Base-by-base conservation (phyloP, 2,329 filamentous ascomycete species). In the Tricladium varicosporioides region DNA sequence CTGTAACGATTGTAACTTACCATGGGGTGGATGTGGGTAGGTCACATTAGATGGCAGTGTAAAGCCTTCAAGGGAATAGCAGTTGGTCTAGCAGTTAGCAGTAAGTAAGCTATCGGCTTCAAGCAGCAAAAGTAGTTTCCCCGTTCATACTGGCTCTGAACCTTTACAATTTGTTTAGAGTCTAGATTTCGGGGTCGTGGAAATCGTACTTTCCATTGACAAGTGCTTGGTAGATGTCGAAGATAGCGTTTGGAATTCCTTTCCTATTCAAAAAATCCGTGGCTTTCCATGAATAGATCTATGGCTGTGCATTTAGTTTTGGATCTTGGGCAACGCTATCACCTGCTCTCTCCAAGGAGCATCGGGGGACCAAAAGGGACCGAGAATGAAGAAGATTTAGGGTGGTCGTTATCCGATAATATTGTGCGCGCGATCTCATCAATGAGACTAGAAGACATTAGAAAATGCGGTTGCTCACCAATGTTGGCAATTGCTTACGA, bases 351-450 rank as follows among this genome's bases (percentile, higher is more conserved):
- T 81, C 57, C 81, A 74, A 5, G 91, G 90, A 0, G 90, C 84
- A 64, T 92, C 81, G 45, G 84, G 80, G 5, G 89, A 82, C 83
- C 89, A 95, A 75, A 96, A 96, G 1, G 91, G 91, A 0, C 91
- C 91, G 0, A 96, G 81, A 63, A 96, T 91, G 43, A 91, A 85
- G 3, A 89, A 1, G 89, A 66, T 5, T 63, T 69, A 15, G 65
- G 62, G 14, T 27, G 48, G 16, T 56, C 18, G 31, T 55, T 42
- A 9, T 67, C 66, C 60, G 48, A 63, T 52, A 27, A 7, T n/a
- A 64, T 45, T 15, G 60, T 60, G 57, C 67, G 61, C 31, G 61
- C 59, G 48, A 69, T 69, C 55, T 88, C 85, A 56, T 87, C 85
- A 58, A 86, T 83, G 53, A 87, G 78, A 9, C 82, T 85, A 61